Evolutionary conservation across 2,329 filamentous ascomycete genomes (phyloP).

Genomic region (Zopfia rhizophila): DNA sequence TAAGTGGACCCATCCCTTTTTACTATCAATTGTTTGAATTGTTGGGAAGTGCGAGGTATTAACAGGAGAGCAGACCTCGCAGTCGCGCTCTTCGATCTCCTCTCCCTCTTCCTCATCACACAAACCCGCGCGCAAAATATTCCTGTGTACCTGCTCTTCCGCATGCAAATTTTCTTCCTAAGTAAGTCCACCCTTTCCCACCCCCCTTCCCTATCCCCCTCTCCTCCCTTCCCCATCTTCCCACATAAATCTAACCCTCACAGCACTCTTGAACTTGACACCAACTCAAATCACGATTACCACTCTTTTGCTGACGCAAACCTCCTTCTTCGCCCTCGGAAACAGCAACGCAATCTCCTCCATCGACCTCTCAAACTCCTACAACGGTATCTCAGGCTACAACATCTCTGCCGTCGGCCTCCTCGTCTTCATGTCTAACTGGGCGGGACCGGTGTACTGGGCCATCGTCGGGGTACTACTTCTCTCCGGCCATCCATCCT

Average conservation of each 20-base stretch:
- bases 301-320: conserved; percentile 79
- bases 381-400: conserved; percentile 89
- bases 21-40: not conserved
- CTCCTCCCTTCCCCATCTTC: conserved; percentile 22
- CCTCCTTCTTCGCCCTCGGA: conserved; percentile 88
- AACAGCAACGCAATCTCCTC: conserved; percentile 95
- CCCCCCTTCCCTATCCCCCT: conserved; percentile 48
- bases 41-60: conserved; percentile 18
- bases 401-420: conserved; percentile 82
- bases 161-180: conserved; percentile 67
- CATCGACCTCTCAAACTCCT: conserved; percentile 93
- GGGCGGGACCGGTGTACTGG: conserved; percentile 93
- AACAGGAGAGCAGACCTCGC: conserved; percentile 55
- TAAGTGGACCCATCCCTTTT: conserved; percentile 20
- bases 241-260: not conserved
- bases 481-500: conserved; percentile 33
- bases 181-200: conserved; percentile 51
- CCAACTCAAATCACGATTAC: conserved; percentile 71
- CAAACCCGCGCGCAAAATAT: conserved; percentile 88
- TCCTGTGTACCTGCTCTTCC: conserved; percentile 82
- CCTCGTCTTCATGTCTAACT: conserved; percentile 89
- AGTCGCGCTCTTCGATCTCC: conserved; percentile 68
- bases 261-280: conserved; percentile 58
- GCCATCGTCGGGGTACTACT: conserved; percentile 71
- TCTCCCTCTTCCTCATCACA: conserved; percentile 83